Base-by-base conservation (phyloP, 169 alveolate species). In the Amoebophrya sp. region DNA sequence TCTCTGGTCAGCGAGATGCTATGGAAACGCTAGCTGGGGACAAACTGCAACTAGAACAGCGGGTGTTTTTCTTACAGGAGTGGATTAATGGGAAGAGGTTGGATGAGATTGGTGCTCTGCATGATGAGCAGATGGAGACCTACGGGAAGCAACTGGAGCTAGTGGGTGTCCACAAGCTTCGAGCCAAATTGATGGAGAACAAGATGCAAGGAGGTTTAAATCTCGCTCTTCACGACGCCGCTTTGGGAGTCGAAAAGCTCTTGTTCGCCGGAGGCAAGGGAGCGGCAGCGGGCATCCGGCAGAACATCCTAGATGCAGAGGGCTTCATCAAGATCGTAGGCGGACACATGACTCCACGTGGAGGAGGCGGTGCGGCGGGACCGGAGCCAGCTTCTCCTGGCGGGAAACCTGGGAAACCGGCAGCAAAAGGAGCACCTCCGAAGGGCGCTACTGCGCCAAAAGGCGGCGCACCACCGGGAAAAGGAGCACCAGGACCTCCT, bases 61-160 rank as follows among this genome's bases (percentile, higher is more conserved):
- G 83, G 83, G 83, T 65, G 33, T 65, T 65, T 36, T 65, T 65
- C 33, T 36, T 65, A 36, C 83, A 65, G 83, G 38, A 65, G 83
- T 65, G 83, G 83, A 65, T 65, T 36, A 65, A 65, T 36, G 83
- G 83, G n/a, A 65, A 65, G 83, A 29, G 83, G 83, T 26, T 26
- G 2, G 83, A 65, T 10, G 83, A 65, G 83, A 65, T 65, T 36
- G 83, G 83, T 18, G 36, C 83, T 29, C 83, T 65, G 38, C 83
- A 65, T 36, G 83, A 65, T 36, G 83, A 6, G 33, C 83, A 65
- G 83, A 1, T 1, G 33, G 83, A 65, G 2, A 65, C 83, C 83
- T 65, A 65, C 83, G 83, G 83, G 83, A 65, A 65, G 26, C 83
- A 65, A 18, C 83, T 65, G 38, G 83, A 65, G n/a, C 33, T 18